Evolutionary conservation across 805 yeast genomes (phyloP), one percentile per base, ranked within the genome.

Genomic region (Starmerella vitae): DNA sequence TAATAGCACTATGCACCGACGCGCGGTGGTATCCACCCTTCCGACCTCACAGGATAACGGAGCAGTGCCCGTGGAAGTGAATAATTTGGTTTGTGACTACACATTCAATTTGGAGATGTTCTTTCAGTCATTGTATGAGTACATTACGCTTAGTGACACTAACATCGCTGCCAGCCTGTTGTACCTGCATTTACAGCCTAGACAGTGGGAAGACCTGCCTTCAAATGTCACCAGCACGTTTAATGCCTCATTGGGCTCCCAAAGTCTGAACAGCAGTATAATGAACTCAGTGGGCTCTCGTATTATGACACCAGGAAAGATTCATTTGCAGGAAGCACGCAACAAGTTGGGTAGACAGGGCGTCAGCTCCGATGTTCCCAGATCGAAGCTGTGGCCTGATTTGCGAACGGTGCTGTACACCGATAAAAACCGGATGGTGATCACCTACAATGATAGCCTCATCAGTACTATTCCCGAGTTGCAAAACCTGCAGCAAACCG

Each of bases 151-250:
- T 3, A 69, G 76, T 1, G 66, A 72, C 41, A 67, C 69, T 13
- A 63, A 64, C 36, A 45, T 72, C 19, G 61, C 64, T 5, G 72
- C 69, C 1, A 64, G 70, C 47, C 36, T 67, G 19, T 15, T 75
- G 12, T 55, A 61, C 12, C 28, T 75, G 9, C 63, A 64, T 29
- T 33, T 71, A 17, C 49, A 56, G 7, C 53, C 50, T 3, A 33
- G 36, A 20, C 8, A 33, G 5, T 47, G 50, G 50, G 19, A 26
- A 10, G 5, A 27, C n/a, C 4, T 4, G 5, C 18, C 14, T 4
- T 6, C 31, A 6, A 6, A n/a, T n/a, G 17, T 6, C 17, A 27
- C 7, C n/a, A 17, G 17, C 30, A 19, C 13, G 24, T 12, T 19
- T n/a, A 19, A 32, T 7, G 14, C 12, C 26, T 13, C 26, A 15